These are phyloP conservation scores for Borovskyia barvae DNA, from an alignment of 208 protist genomes.

Conservation along the genomic window DNA sequence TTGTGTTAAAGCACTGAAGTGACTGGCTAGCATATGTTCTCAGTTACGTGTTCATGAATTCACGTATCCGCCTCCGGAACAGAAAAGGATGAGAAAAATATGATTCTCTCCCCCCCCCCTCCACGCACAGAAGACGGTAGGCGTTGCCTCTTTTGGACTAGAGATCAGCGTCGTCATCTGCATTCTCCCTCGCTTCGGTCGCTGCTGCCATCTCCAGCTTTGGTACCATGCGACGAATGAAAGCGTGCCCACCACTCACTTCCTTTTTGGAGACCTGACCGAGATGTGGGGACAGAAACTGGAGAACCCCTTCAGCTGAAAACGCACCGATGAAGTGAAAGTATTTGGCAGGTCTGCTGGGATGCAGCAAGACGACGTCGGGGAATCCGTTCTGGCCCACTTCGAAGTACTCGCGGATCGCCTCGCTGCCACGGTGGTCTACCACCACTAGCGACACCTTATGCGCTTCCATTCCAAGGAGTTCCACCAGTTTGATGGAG, in stretches of 20 bases:
- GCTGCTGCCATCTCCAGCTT: conserved; percentile 1
- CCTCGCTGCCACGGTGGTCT: conserved; percentile 9
- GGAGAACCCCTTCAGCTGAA: conserved; percentile 22
- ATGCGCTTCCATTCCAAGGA: conserved; percentile 9
- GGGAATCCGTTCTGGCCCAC: conserved; percentile 28
- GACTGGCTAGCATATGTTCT: no score
- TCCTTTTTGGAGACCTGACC: background rate
- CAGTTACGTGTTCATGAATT: no score
- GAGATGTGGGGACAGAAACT: conserved; percentile 22
- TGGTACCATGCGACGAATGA: conserved; percentile 27
- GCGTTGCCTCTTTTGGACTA: background rate
- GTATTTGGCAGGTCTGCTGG: conserved; percentile 12
- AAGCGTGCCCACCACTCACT: conserved; percentile 15
- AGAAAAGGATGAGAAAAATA: no score
- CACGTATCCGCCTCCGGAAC: no score
- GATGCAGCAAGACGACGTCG: conserved; percentile 22
- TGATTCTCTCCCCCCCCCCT: no score
- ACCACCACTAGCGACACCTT: conserved; percentile 29
- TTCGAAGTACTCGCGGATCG: conserved; percentile 29
- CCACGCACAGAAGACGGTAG: background rate
- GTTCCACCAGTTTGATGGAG: conserved; percentile 16
- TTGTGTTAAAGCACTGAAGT: no score
- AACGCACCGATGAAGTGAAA: conserved; percentile 38
- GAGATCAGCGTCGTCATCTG: conserved; percentile 17
- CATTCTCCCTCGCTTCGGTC: background rate